Evolutionary conservation across 1,284 basidiomycete genomes (phyloP).

Genomic region (Cryptococcus hybrid): DNA sequence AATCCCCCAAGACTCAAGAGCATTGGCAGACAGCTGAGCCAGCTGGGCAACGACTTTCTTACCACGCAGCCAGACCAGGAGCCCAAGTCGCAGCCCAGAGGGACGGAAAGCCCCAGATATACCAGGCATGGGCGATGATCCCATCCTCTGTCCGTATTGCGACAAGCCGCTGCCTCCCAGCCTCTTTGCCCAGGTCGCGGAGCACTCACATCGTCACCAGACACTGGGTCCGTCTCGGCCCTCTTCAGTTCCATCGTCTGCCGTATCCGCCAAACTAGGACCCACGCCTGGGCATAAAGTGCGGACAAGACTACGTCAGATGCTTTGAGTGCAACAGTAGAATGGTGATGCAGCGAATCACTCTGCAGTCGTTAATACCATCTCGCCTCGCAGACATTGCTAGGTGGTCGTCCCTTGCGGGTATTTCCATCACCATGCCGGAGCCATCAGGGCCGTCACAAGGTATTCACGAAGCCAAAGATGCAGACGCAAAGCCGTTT

Average conservation of each 20-base stretch:
- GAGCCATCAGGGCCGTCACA: no score
- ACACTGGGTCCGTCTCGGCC: no score
- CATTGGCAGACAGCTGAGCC: constrained; percentile 28
- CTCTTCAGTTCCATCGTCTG: no score
- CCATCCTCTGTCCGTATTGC: constrained; percentile 44
- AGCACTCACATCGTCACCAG: no score
- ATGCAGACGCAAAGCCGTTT: constrained; percentile 18
- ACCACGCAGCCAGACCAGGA: constrained; percentile 1
- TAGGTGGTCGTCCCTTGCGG: constrained; percentile 32
- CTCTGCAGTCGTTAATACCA: constrained; percentile 17
- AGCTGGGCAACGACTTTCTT: constrained; percentile 27
- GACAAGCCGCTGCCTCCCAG: constrained; percentile 35
- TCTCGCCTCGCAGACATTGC: constrained; percentile 31
- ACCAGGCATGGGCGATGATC: constrained; percentile 34
- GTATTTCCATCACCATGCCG: no score
- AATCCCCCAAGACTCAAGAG: constrained; percentile 23
- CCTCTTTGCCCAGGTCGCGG: constrained; percentile 18
- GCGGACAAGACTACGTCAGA: constrained; percentile 13
- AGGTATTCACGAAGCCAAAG: no score
- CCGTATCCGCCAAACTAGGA: no score
- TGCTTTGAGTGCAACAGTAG: constrained; percentile 14
- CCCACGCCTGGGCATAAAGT: no score
- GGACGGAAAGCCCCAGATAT: constrained; percentile 8
- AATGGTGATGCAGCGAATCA: constrained; percentile 33
- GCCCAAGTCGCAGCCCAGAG: neutral